Evolutionary conservation across 495 filamentous ascomycete species (phyloP).

Genomic region (Aspergillus sparsus): DNA sequence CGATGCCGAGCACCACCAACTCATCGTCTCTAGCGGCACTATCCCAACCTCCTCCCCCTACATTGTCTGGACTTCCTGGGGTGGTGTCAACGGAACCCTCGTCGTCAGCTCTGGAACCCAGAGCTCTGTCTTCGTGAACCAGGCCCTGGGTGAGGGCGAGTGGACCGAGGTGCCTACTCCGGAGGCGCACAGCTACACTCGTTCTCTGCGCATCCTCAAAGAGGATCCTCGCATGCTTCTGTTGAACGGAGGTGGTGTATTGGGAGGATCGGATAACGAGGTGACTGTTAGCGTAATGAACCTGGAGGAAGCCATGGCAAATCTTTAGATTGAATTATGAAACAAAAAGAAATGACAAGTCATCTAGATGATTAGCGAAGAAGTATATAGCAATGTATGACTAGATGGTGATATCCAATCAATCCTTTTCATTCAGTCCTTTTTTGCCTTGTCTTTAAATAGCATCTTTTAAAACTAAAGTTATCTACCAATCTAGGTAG

Average conservation of each 20-base stretch:
- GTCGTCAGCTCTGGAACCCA: constrained; percentile 55
- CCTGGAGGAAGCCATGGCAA: constrained; percentile 22
- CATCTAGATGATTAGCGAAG: too few species aligned
- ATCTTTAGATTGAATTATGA: not conserved
- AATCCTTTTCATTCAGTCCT: too few species aligned
- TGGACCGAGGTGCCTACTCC: constrained; percentile 57
- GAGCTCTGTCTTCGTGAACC: constrained; percentile 59
- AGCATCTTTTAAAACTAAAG: too few species aligned
- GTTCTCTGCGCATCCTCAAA: constrained; percentile 48
- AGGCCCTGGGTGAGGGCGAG: constrained; percentile 52
- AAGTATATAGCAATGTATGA: too few species aligned
- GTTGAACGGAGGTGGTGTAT: constrained; percentile 33
- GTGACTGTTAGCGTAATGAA: constrained; percentile 40
- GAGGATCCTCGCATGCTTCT: constrained; percentile 28
- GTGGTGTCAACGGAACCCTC: constrained; percentile 58
- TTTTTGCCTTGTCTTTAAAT: too few species aligned
- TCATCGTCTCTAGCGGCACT: constrained; percentile 49
- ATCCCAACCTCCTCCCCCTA: constrained; percentile 58
- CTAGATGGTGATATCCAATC: too few species aligned
- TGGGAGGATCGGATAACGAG: constrained; percentile 27
- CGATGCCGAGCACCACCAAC: constrained; percentile 38
- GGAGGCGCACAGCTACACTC: constrained; percentile 51
- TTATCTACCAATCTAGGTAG: too few species aligned
- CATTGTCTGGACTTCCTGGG: constrained; percentile 54
- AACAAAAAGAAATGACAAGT: too few species aligned